Evolutionary conservation across 2,329 filamentous ascomycete species (phyloP), one percentile per base, ranked within the genome.

Genomic region (Dactylellina sp.): DNA sequence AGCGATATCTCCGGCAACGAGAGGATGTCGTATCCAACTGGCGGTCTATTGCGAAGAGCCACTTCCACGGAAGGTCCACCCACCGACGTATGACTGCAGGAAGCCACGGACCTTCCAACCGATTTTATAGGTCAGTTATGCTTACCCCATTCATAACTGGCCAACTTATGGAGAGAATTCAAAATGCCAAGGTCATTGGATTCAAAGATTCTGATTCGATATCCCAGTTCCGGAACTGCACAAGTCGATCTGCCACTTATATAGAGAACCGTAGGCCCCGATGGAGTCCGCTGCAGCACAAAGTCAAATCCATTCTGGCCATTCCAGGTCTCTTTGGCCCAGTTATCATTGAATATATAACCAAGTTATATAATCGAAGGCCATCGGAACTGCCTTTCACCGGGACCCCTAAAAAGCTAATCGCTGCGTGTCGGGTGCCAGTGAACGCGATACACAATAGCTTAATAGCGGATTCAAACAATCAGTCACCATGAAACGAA

Each of bases 401-500:
- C n/a, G n/a, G 5, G 28, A 4, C 28, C 9, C 9, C 28, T 32
- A 32, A 4, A 9, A 4, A 32, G 5, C 28, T 32, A 32, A 32
- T 32, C 28, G 28, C 28, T 32, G 9, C 28, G 28, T 5, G 9
- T 32, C 9, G 28, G 9, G 3, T 16, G 12, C 14, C 37, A 14
- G 37, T 16, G 14, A 16, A 40, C 6, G 12, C 37, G 37, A 16
- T 40, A 6, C 37, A 14, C 37, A 14, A 14, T 16, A 40, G 12
- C 14, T 14, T 16, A 40, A 14, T 4, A 3, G 6, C n/a, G 11
- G 6, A 40, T 40, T 40, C 37, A 16, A 49, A 24, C 4, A 24
- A 16, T 7, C 55, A 22, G 35, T 62, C 66, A 71, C 47, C 28
- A 72, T 72, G 68, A 72, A 55, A 46, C 53, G 42, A 42, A 55